These are phyloP conservation scores for Zarea fungicola DNA, from an alignment of 2,329 filamentous ascomycete genomes.

Conservation along the genomic window DNA sequence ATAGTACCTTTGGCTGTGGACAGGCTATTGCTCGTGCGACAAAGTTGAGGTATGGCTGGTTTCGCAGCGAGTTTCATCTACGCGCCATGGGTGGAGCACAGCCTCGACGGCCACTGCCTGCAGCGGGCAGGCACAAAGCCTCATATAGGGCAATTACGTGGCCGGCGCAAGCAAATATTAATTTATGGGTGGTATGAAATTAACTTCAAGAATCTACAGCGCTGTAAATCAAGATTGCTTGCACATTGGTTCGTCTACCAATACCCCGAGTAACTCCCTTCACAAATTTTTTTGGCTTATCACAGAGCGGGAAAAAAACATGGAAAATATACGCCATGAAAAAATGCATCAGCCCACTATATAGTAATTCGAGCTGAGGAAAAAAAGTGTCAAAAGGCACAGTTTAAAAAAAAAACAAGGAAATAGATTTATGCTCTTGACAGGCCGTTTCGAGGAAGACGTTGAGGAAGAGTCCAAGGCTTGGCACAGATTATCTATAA, in stretches of 20 bases:
- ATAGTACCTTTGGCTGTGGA: no score
- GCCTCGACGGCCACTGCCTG: background rate
- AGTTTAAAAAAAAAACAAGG: background rate
- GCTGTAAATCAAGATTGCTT: background rate
- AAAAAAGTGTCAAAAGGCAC: background rate
- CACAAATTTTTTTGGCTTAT: background rate
- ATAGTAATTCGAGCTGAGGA: constrained; percentile 3
- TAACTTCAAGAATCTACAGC: background rate
- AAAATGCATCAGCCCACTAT: constrained; percentile 2
- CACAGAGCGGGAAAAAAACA: background rate
- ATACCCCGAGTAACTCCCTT: constrained; percentile 1
- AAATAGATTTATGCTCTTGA: constrained; percentile 4
- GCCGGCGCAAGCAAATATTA: background rate
- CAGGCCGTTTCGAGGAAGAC: constrained; percentile 29
- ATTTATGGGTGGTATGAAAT: background rate
- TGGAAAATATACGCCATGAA: constrained; percentile 4
- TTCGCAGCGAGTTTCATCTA: constrained; percentile 10
- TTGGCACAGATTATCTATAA: constrained; percentile 59
- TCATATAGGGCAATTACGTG: background rate
- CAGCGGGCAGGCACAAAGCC: no score
- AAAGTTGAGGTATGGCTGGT: constrained; percentile 1
- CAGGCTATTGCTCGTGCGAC: constrained; percentile 5
- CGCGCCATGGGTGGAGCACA: background rate
- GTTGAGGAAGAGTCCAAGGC: constrained; percentile 64
- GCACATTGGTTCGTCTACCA: constrained; percentile 3